Conservation (phyloP, 139 green algal species). For the Haematococcus lacustris region DNA sequence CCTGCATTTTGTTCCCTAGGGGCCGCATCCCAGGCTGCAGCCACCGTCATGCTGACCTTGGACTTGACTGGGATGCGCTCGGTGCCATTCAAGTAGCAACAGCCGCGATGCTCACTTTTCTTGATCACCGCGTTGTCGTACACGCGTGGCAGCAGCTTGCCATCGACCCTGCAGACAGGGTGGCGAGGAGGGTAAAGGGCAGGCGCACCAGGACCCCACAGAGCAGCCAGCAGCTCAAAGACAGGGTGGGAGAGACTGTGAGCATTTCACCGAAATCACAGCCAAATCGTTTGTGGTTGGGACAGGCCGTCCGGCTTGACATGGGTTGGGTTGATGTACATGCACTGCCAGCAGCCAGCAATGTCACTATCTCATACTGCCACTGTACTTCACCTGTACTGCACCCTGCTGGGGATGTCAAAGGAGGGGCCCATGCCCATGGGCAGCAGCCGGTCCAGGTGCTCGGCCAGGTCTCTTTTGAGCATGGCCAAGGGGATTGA, state of each 20-base stretch:
- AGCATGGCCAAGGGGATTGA: slow-evolving; percentile 13
- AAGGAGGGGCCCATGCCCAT: neutral
- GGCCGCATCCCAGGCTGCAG: neutral
- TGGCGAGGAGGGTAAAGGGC: neutral
- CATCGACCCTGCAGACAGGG: slow-evolving; percentile 7
- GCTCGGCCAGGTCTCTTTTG: neutral
- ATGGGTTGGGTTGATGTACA: too few species aligned
- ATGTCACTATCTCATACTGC: too few species aligned
- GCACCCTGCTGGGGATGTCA: slow-evolving; percentile 2
- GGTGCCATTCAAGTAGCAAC: slow-evolving; percentile 12
- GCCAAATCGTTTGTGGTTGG: too few species aligned
- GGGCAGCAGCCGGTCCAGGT: slow-evolving; percentile 3
- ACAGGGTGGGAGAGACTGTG: too few species aligned
- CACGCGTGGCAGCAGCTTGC: slow-evolving; percentile 6
- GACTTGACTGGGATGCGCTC: slow-evolving; percentile 10
- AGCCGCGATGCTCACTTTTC: slow-evolving; percentile 7
- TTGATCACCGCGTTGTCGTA: slow-evolving; percentile 9
- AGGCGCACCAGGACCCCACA: too few species aligned
- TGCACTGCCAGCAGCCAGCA: too few species aligned
- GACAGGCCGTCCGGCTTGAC: too few species aligned
- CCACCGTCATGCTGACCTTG: neutral
- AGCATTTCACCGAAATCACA: too few species aligned
- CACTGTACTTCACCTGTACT: slow-evolving; percentile 11
- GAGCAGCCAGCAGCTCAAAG: too few species aligned
- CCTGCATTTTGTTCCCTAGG: neutral